phyloP scores from a whole-genome alignment of 176 grass and related monocot genomes.

The Paspalum vaginatum region DNA sequence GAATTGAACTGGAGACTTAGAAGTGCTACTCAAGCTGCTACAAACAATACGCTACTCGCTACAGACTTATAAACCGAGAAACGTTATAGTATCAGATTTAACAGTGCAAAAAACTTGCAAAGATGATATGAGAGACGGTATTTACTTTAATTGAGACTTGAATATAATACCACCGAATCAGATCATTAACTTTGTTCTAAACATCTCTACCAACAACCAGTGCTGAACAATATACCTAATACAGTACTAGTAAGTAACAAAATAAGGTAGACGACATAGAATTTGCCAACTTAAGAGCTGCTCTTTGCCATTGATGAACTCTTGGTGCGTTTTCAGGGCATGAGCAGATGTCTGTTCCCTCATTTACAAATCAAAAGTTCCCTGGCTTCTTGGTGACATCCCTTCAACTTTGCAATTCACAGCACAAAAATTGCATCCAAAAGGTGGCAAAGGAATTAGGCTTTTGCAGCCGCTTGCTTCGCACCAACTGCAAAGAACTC shows the following conservation, averaged over 20 bases:
- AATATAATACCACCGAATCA: constrained; percentile 26
- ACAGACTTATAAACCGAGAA: background rate
- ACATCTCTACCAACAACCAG: constrained; percentile 31
- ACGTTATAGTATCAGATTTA: constrained; percentile 8
- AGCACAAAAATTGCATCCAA: constrained; percentile 13
- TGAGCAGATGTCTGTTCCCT: background rate
- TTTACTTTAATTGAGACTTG: constrained; percentile 34
- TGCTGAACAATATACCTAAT: constrained; percentile 22
- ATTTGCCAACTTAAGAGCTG: constrained; percentile 31
- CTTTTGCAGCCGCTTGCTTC: constrained; percentile 44
- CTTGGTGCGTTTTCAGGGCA: background rate
- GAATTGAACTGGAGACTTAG: too few relatives aligned
- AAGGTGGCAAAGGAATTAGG: constrained; percentile 39
- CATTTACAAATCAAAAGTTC: constrained; percentile 23
- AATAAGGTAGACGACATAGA: background rate
- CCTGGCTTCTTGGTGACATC: background rate
- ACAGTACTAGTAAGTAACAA: constrained; percentile 33
- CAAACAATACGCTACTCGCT: too few relatives aligned
- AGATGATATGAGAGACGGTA: constrained; percentile 26
- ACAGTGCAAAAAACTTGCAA: constrained; percentile 13
- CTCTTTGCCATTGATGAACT: constrained; percentile 29
- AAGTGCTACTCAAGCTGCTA: too few relatives aligned
- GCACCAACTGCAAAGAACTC: constrained; percentile 82
- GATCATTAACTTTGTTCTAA: constrained; percentile 42
- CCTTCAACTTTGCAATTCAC: constrained; percentile 17